Evolutionary conservation across 1,284 basidiomycete genomes (phyloP), one percentile per base, ranked within the genome.

Genomic region (Ceratobasidium sp.): DNA sequence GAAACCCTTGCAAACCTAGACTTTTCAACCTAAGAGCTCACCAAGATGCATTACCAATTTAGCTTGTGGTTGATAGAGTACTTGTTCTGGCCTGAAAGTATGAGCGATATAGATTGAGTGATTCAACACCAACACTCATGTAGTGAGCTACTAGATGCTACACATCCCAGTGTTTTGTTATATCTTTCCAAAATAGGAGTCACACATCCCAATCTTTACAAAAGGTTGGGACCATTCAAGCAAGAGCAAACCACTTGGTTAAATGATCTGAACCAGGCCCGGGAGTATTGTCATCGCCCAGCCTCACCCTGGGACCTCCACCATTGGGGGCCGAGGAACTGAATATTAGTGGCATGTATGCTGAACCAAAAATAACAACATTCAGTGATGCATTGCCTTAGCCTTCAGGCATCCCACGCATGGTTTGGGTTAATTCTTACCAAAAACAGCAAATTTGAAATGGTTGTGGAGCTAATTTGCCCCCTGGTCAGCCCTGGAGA

Each of bases 141-240:
- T 32, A 32, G 31, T 4, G 25, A 34, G n/a, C 52, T 54, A 15
- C 13, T 32, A 8, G 52, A 34, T 17, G 6, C 29, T 17, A 54
- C 52, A 15, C 13, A 54, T 1, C 29, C 27, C 17, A 27, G 31
- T 54, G 6, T 32, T 32, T 32, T 17, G 15, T 54, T 54, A 27
- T 54, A 54, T 54, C 29, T 54, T 15, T 54, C 52, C 5, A 32
- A 54, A 20, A 27, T 54, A n/a, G 52, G 29, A 8, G 52, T 32
- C 8, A 32, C 52, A 17, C 35, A 54, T 15, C 52, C n/a, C 20
- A 31, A 31, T 17, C 52, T 27, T 17, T 54, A 54, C 52, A n/a
- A 54, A 17, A 54, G 31, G 17, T 31, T 54, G 2, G 52, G 29
- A 6, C 13, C 29, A 31, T 54, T 54, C 13, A 32, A 54, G n/a